Conservation (phyloP, 495 filamentous ascomycete species). For the Hypoxylon fragiforme region DNA sequence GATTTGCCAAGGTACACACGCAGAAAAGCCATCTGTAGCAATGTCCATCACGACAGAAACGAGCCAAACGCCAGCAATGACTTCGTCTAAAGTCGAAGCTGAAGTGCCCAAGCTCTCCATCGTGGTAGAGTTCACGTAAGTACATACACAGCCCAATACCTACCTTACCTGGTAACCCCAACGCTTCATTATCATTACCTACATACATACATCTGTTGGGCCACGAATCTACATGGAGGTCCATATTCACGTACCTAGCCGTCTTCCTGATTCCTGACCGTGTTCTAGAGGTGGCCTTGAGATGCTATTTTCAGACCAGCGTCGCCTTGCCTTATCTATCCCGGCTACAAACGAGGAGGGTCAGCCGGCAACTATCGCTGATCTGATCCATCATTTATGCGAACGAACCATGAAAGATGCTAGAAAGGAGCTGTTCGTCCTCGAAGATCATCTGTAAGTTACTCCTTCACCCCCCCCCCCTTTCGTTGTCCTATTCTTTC, state of each 20-base stretch:
- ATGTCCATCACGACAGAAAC: constrained; percentile 27
- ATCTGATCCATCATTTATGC: constrained; percentile 79
- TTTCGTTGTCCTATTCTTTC: constrained; percentile 12
- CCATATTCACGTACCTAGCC: too few relatives aligned
- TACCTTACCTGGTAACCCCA: too few relatives aligned
- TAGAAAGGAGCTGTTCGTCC: constrained; percentile 86
- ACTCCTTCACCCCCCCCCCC: constrained; percentile 1
- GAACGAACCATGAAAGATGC: constrained; percentile 80
- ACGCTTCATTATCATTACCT: not conserved
- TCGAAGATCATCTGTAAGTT: constrained; percentile 84
- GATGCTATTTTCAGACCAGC: constrained; percentile 84
- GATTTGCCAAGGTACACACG: too few relatives aligned
- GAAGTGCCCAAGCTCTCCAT: constrained; percentile 48
- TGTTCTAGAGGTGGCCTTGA: constrained; percentile 83
- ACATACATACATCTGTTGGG: not conserved
- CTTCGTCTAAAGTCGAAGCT: not conserved
- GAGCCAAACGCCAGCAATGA: too few relatives aligned
- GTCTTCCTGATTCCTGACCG: constrained; percentile 11
- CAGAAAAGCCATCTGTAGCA: too few relatives aligned
- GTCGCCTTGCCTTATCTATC: constrained; percentile 68
- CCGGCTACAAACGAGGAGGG: constrained; percentile 64
- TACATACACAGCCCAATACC: too few relatives aligned
- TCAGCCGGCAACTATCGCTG: constrained; percentile 67
- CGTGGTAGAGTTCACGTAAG: constrained; percentile 77
- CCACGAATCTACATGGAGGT: too few relatives aligned